These are phyloP conservation scores for Plasmodiophora brassicae DNA, from an alignment of 208 protist species.

Conservation along the genomic window DNA sequence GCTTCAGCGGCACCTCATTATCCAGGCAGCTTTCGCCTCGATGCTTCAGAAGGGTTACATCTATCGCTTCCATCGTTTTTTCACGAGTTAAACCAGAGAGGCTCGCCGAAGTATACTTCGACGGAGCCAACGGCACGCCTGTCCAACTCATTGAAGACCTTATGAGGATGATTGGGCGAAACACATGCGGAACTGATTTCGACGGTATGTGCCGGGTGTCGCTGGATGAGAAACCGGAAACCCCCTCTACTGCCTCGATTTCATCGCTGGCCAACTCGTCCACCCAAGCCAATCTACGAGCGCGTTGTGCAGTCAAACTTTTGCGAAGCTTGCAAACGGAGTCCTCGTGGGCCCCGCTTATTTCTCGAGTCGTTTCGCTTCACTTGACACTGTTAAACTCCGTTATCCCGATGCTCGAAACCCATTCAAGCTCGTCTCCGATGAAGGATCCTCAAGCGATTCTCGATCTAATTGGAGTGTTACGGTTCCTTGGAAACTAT, in stretches of 20 bases:
- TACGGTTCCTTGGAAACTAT: neutral
- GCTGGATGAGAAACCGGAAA: too few species aligned
- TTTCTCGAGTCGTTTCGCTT: neutral
- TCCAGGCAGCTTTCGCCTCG: neutral
- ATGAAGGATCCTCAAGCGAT: neutral
- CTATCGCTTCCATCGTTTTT: neutral
- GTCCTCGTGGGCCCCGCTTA: neutral
- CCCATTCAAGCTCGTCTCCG: neutral
- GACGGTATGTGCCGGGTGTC: too few species aligned
- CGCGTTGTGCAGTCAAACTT: neutral
- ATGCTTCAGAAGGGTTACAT: neutral
- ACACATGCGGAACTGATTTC: neutral
- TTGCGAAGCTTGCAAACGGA: neutral
- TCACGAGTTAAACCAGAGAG: neutral
- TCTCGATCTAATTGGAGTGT: neutral
- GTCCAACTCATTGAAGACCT: neutral
- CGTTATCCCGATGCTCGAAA: neutral
- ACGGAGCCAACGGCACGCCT: neutral
- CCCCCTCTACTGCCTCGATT: too few species aligned
- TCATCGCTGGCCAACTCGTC: too few species aligned
- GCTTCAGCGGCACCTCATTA: neutral
- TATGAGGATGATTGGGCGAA: neutral
- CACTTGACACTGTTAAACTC: neutral
- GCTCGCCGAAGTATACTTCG: conserved; percentile 12
- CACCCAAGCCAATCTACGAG: neutral